Conservation (phyloP, 2,329 filamentous ascomycete species). For the Cordyceps fumosorosea region DNA sequence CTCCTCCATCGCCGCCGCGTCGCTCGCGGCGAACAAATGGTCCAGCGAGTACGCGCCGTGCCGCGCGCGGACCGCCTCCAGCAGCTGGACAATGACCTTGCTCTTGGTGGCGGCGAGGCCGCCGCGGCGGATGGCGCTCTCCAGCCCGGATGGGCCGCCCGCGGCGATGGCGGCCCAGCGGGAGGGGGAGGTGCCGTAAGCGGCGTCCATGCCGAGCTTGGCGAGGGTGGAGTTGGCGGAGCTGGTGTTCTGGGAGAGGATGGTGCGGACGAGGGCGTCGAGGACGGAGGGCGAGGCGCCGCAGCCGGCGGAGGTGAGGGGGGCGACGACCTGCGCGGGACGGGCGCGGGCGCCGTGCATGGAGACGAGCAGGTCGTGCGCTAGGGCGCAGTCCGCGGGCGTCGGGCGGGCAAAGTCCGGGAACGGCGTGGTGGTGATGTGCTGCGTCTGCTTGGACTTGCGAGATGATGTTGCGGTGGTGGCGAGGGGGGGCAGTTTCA, state of each 20-base stretch:
- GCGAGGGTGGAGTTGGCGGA: slow-evolving; percentile 54
- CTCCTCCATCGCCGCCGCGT: slow-evolving; percentile 44
- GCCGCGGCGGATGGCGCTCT: slow-evolving; percentile 61
- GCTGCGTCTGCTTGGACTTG: slow-evolving; percentile 3
- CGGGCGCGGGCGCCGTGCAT: slow-evolving; percentile 59
- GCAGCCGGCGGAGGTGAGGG: slow-evolving; percentile 58
- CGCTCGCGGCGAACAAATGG: slow-evolving; percentile 35
- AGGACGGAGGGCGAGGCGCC: slow-evolving; percentile 44
- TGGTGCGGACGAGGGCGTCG: slow-evolving; percentile 45
- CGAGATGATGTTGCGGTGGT: neutral
- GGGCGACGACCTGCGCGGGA: slow-evolving; percentile 55
- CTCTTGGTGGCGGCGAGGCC: slow-evolving; percentile 69
- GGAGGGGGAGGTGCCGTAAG: slow-evolving; percentile 35
- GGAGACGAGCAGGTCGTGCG: slow-evolving; percentile 57
- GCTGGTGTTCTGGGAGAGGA: slow-evolving; percentile 48
- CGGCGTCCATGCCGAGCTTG: slow-evolving; percentile 38
- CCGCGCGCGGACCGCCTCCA: slow-evolving; percentile 52
- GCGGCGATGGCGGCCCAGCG: slow-evolving; percentile 35
- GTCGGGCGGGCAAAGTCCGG: slow-evolving; percentile 62
- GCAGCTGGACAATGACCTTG: slow-evolving; percentile 61
- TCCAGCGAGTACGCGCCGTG: slow-evolving; percentile 42
- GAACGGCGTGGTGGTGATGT: slow-evolving; percentile 47
- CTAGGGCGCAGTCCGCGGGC: slow-evolving; percentile 58
- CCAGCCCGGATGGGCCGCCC: slow-evolving; percentile 34
- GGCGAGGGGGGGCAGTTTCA: neutral